phyloP scores from a whole-genome alignment of 2,329 filamentous ascomycete species.

The Xylariomycetidae sp. region DNA sequence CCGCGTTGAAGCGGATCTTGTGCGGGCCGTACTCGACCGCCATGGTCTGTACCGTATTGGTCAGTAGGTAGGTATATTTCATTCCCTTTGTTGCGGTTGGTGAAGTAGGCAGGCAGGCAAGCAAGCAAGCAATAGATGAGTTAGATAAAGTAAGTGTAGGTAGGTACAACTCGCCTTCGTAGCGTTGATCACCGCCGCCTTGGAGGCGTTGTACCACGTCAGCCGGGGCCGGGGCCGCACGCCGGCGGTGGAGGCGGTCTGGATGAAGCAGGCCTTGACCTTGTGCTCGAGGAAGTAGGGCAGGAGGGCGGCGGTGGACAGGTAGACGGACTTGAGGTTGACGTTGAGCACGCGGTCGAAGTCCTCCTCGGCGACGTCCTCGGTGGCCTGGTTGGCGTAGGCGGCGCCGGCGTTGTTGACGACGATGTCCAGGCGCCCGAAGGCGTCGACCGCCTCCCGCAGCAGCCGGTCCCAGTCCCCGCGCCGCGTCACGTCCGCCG shows the following conservation, averaged over 20 bases:
- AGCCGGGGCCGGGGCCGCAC: slow-evolving; percentile 36
- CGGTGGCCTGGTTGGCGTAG: slow-evolving; percentile 56
- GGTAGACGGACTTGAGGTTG: slow-evolving; percentile 62
- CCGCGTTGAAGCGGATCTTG: slow-evolving; percentile 64
- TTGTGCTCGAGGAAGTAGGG: slow-evolving; percentile 54
- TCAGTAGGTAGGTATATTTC: too few relatives aligned
- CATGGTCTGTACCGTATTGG: slow-evolving; percentile 37
- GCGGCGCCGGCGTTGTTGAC: slow-evolving; percentile 57
- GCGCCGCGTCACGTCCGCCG: slow-evolving; percentile 44
- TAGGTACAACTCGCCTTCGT: neutral
- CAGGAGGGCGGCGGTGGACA: slow-evolving; percentile 53
- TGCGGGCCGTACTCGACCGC: slow-evolving; percentile 66
- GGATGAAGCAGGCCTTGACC: slow-evolving; percentile 51
- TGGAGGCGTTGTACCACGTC: neutral
- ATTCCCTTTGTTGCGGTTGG: too few relatives aligned
- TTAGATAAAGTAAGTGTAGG: too few relatives aligned
- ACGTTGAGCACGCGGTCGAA: slow-evolving; percentile 62
- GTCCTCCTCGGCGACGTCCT: slow-evolving; percentile 58
- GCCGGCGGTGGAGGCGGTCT: slow-evolving; percentile 60
- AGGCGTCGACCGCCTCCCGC: slow-evolving; percentile 36
- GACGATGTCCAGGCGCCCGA: slow-evolving; percentile 49
- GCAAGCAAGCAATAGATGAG: too few relatives aligned
- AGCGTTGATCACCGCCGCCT: neutral
- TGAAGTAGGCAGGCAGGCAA: too few relatives aligned
- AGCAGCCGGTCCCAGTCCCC: slow-evolving; percentile 49